phyloP scores from a whole-genome alignment of 2,329 filamentous ascomycete species.

The Lasiodiplodia sp. region DNA sequence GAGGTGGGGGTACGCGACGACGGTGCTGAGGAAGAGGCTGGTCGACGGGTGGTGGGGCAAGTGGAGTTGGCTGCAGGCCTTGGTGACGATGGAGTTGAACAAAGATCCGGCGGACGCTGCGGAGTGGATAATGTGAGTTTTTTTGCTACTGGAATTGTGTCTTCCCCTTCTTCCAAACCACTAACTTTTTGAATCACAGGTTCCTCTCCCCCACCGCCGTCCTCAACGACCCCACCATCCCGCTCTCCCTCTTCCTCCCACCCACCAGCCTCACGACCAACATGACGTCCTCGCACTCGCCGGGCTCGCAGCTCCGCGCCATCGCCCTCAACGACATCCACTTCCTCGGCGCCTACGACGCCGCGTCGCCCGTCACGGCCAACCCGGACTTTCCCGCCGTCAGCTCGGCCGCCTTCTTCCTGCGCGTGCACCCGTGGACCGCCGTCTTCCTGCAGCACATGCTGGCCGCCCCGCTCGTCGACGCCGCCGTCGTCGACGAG shows the following conservation, averaged over 20 bases:
- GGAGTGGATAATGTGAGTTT: constrained; percentile 42
- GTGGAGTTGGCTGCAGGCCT: constrained; percentile 38
- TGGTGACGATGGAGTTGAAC: constrained; percentile 39
- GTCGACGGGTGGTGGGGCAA: constrained; percentile 47
- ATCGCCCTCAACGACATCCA: constrained; percentile 35
- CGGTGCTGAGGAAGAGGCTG: constrained; percentile 43
- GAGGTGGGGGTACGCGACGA: constrained; percentile 46
- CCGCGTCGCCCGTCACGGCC: constrained; percentile 34
- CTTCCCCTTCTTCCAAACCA: background rate
- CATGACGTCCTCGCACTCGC: constrained; percentile 41
- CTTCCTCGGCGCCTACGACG: constrained; percentile 38
- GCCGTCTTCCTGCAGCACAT: constrained; percentile 34
- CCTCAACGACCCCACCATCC: constrained; percentile 40
- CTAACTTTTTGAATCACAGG: constrained; percentile 21
- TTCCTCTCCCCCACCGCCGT: constrained; percentile 40
- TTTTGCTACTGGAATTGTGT: no score
- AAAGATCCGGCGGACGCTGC: constrained; percentile 36
- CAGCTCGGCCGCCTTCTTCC: constrained; percentile 41
- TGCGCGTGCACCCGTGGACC: constrained; percentile 39
- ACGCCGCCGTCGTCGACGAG: constrained; percentile 39
- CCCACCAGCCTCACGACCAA: constrained; percentile 38
- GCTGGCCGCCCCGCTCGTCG: constrained; percentile 36
- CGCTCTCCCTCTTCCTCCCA: constrained; percentile 43
- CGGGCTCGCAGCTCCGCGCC: constrained; percentile 34
- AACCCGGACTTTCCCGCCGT: constrained; percentile 37